Evolutionary conservation across 2,329 filamentous ascomycete genomes (phyloP), one percentile per base, ranked within the genome.

Genomic region (Endothia cerciana): DNA sequence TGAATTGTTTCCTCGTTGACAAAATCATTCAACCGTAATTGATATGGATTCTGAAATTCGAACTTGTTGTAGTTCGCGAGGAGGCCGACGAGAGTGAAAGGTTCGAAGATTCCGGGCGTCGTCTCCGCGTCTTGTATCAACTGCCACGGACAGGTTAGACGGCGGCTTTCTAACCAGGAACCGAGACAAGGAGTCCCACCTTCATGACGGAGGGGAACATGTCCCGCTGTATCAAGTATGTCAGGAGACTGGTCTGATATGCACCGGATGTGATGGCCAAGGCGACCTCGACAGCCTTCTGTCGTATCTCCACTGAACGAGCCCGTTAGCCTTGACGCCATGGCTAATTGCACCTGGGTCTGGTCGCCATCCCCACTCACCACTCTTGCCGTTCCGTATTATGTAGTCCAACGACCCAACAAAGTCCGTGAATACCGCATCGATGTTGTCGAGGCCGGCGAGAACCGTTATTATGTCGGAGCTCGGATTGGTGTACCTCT

Each of bases 41-140:
- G 91, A 73, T 99, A 99, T 0, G 94, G 94, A 72, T 99, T 99
- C 75, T 97, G 94, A 65, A 96, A 94, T 77, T 99, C 95, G 74
- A 99, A 99, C 77, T 98, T 99, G 85, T 99, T 98, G 84, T 98
- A 98, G 79, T 98, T 99, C 70, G 92, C 91, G 62, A 99, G 82
- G 4, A 98, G 83, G 15, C 94, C 94, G 25, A 97, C 83, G 11
- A 98, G 85, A 17, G 90, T 87, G 71, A 97, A 93, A 0, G 94
- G 91, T 66, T 91, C 87, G 53, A 92, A 85, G 65, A 87, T 87
- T 72, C 85, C 83, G 22, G 83, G 80, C 41, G 86, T 82, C 30
- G 85, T 83, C 68, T 93, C 89, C 55, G 89, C 86, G 70, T 97
- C 92, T 80, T 95, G 91, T 67, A 96, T 87, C 75, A 93, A 91